Conservation (phyloP, 352 stramenopile species). For the Globisporangium canariense region DNA sequence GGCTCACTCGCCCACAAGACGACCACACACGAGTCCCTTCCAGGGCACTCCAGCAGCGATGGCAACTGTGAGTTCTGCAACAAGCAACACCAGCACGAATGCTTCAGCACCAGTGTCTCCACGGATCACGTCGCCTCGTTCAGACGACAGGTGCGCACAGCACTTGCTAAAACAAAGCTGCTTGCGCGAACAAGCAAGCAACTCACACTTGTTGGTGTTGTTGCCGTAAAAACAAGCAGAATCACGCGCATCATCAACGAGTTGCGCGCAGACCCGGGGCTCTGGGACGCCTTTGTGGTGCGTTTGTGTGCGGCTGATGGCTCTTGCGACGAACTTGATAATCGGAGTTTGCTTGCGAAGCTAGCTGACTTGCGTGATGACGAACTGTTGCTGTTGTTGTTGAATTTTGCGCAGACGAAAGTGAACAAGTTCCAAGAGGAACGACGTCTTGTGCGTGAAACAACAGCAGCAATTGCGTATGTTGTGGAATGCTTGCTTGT, state of each 20-base stretch:
- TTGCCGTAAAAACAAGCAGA: constrained; percentile 19
- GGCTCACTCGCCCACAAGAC: not conserved
- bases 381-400: not conserved
- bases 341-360: not conserved
- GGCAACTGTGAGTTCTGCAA: not conserved
- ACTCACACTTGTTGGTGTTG: not conserved
- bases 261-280: constrained; percentile 46
- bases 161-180: not conserved
- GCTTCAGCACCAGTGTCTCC: constrained; percentile 16
- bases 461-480: too few species aligned
- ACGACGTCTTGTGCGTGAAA: constrained; percentile 12
- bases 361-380: not conserved
- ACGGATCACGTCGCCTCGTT: constrained; percentile 18
- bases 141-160: constrained; percentile 24
- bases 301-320: not conserved
- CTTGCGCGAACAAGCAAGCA: not conserved
- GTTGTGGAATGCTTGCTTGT: not conserved
- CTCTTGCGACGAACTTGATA: not conserved
- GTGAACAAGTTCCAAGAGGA: constrained; percentile 15
- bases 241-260: constrained; percentile 55
- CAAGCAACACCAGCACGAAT: constrained; percentile 6
- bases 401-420: constrained; percentile 21
- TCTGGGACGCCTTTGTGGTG: constrained; percentile 59
- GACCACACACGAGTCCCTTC: constrained; percentile 23
- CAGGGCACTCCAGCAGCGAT: not conserved